These are phyloP conservation scores for Mycena capillaripes DNA, from an alignment of 768 basidiomycete species.

Conservation along the genomic window DNA sequence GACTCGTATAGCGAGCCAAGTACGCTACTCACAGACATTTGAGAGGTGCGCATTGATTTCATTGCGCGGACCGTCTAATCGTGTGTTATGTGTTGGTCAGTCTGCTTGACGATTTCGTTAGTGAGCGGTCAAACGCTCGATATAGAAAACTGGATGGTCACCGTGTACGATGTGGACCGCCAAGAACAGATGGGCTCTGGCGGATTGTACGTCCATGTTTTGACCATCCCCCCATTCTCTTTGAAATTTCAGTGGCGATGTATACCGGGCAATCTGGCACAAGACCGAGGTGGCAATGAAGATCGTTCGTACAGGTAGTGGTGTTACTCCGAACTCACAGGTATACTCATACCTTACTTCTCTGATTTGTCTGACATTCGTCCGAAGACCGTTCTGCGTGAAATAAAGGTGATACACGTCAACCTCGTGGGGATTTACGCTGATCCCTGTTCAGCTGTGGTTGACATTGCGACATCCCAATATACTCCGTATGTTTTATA, in stretches of 20 bases:
- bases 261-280: constrained; percentile 33
- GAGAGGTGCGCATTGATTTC: not conserved
- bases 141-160: constrained; percentile 30
- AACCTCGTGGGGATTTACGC: not conserved
- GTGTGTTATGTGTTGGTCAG: not conserved
- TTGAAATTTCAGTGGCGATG: constrained; percentile 33
- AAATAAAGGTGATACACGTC: not conserved
- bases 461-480: constrained; percentile 30
- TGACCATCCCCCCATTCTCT: too few species aligned
- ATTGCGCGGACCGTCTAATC: not conserved
- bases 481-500: constrained; percentile 11
- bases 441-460: constrained; percentile 23
- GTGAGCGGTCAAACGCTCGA: not conserved
- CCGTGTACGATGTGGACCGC: constrained; percentile 51
- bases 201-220: constrained; percentile 23
- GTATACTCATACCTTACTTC: not conserved
- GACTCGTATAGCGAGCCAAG: not conserved
- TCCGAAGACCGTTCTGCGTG: not conserved
- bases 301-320: constrained; percentile 18
- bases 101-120: not conserved
- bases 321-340: constrained; percentile 10
- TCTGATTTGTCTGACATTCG: not conserved
- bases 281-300: constrained; percentile 33
- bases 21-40: not conserved
- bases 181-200: constrained; percentile 56